These are phyloP conservation scores for Microthyrium microscopicum DNA, from an alignment of 2,329 filamentous ascomycete species.

Conservation along the genomic window DNA sequence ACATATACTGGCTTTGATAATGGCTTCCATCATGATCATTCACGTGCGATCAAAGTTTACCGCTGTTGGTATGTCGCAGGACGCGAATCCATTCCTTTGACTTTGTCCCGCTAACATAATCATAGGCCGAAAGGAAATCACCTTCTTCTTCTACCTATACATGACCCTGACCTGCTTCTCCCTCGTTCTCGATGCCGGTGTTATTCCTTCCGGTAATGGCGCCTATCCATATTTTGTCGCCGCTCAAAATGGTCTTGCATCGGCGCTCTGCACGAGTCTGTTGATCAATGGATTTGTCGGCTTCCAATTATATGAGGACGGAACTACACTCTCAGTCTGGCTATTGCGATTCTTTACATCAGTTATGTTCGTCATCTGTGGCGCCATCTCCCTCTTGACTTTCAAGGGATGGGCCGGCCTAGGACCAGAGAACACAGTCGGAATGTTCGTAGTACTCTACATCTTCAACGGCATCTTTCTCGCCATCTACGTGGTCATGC, in stretches of 20 bases:
- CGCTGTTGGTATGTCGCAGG: constrained; percentile 57
- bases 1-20: constrained; percentile 76
- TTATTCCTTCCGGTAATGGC: constrained; percentile 64
- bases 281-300: constrained; percentile 97
- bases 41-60: constrained; percentile 97
- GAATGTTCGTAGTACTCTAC: constrained; percentile 83
- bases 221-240: constrained; percentile 87
- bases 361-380: constrained; percentile 70
- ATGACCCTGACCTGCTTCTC: constrained; percentile 79
- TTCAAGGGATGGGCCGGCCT: constrained; percentile 87
- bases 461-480: constrained; percentile 78
- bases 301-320: constrained; percentile 96
- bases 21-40: constrained; percentile 95
- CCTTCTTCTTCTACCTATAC: constrained; percentile 94
- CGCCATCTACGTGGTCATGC: constrained; percentile 70
- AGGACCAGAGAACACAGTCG: constrained; percentile 68
- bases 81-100: not conserved
- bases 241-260: constrained; percentile 68
- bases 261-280: constrained; percentile 73
- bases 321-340: constrained; percentile 86
- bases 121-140: constrained; percentile 50
- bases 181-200: constrained; percentile 80
- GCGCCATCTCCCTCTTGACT: constrained; percentile 74
- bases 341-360: constrained; percentile 64
- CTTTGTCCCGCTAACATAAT: not conserved